Evolutionary conservation across 352 stramenopile species (phyloP).

Genomic region (Phytophthora europaea): DNA sequence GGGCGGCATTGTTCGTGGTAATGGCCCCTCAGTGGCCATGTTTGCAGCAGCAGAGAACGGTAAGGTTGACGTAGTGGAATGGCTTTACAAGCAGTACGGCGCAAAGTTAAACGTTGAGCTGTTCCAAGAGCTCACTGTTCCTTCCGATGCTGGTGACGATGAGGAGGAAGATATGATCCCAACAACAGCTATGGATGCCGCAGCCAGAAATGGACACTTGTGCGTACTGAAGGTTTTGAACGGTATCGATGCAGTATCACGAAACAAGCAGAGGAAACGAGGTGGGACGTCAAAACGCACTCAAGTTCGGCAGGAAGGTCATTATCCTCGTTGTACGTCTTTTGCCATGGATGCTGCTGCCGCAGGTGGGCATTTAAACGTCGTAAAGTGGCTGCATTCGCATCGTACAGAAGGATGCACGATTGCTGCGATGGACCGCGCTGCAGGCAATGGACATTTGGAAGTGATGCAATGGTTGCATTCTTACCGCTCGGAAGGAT

Average conservation of each 20-base stretch:
- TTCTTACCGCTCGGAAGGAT: slow-evolving; percentile 11
- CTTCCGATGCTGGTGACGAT: neutral
- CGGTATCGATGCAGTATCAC: slow-evolving; percentile 4
- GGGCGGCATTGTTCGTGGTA: slow-evolving; percentile 5
- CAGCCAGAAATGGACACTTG: slow-evolving; percentile 13
- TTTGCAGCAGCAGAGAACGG: slow-evolving; percentile 18
- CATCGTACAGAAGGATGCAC: slow-evolving; percentile 21
- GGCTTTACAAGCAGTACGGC: slow-evolving; percentile 13
- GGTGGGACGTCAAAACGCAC: neutral
- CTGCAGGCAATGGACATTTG: slow-evolving; percentile 23
- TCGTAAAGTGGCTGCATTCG: slow-evolving; percentile 26
- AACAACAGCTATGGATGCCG: slow-evolving; percentile 18
- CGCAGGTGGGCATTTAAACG: slow-evolving; percentile 8
- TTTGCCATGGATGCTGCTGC: slow-evolving; percentile 26
- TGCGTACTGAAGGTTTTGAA: slow-evolving; percentile 14
- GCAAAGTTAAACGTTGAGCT: neutral
- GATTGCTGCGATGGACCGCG: slow-evolving; percentile 7
- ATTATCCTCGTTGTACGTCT: slow-evolving; percentile 8
- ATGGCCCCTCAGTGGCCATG: slow-evolving; percentile 12
- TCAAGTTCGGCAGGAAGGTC: neutral
- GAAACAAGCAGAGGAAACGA: slow-evolving; percentile 8
- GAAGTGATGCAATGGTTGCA: slow-evolving; percentile 27
- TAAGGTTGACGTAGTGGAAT: slow-evolving; percentile 13
- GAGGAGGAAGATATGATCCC: slow-evolving; percentile 8
- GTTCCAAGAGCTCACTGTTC: neutral